Base-by-base conservation (phyloP, 192 early-diverging fungal genomes). In the Phycomyces blakesleeanus region DNA sequence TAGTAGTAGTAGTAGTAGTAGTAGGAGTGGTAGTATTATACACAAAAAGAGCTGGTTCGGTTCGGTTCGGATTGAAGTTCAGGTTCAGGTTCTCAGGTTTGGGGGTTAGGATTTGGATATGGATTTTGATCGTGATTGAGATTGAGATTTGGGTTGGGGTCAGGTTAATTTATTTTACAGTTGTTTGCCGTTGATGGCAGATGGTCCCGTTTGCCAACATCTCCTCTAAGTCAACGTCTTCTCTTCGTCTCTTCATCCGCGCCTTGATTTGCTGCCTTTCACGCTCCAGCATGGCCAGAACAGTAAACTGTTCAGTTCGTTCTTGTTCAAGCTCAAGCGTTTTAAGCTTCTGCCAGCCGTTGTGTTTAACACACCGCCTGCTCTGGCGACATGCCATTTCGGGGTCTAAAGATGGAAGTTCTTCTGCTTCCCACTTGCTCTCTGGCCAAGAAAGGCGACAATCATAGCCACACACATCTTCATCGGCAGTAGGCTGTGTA, bases 291-390 rank as follows among this genome's bases (percentile, higher is more conserved):
- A 63, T 56, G 50, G 63, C 56, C 16, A 71, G 41, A n/a, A 65
- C 29, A n/a, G 21, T 21, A 38, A 69, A 57, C 24, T 69, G 67
- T 27, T 69, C 81, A 37, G 20, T 59, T 21, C 75, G 67, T 54
- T 79, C 78, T 25, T 78, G 77, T 9, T 78, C 79, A 34, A 84
- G 57, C 39, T 84, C 79, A 5, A 65, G 53, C 12, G 51, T 56
- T 25, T 79, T 79, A 10, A 79, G 63, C 38, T 69, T 84, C 21
- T 79, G 72, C 82, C 82, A 84, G n/a, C 66, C 69, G 9, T 12
- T 41, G 59, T 84, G 82, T 26, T 74, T 74, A 39, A 76, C 65
- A 55, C 82, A 84, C 22, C 68, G 59, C 16, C 53, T 73, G 1
- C 58, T 59, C 15, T 67, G 40, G 53, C 59, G 63, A 56, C 82